Evolutionary conservation across 2,329 filamentous ascomycete species (phyloP).

Genomic region (Fusarium paranaense): DNA sequence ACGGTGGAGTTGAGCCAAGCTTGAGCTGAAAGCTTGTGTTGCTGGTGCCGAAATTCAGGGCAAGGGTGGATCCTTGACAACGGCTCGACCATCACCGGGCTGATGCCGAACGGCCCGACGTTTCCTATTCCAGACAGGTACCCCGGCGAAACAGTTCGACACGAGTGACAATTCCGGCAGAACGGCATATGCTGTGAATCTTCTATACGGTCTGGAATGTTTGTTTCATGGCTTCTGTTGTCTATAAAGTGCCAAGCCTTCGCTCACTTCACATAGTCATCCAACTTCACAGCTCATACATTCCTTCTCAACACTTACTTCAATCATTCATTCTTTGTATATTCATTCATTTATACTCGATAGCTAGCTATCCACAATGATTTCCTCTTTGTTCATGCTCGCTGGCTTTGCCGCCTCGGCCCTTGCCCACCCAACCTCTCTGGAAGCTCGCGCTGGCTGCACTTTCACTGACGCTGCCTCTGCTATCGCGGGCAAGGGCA

Average conservation of each 20-base stretch:
- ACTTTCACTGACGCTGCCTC: slow-evolving; percentile 65
- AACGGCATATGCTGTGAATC: slow-evolving; percentile 10
- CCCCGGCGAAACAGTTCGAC: neutral
- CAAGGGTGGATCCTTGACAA: slow-evolving; percentile 11
- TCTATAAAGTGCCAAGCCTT: neutral
- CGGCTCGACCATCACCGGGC: neutral
- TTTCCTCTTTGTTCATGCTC: slow-evolving; percentile 41
- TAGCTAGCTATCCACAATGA: slow-evolving; percentile 7
- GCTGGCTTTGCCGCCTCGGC: slow-evolving; percentile 43
- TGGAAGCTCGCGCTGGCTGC: slow-evolving; percentile 52
- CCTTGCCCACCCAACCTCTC: slow-evolving; percentile 35
- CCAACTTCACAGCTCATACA: neutral
- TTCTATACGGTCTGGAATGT: neutral
- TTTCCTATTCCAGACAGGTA: slow-evolving; percentile 13
- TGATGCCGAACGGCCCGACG: slow-evolving; percentile 6
- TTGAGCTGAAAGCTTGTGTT: neutral
- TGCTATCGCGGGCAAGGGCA: slow-evolving; percentile 60
- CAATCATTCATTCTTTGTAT: neutral
- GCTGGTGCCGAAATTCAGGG: neutral
- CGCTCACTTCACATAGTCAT: neutral
- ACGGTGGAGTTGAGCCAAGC: neutral
- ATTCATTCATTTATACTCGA: neutral
- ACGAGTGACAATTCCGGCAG: slow-evolving; percentile 16
- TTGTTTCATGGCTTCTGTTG: neutral
- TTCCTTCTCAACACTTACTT: neutral